A percentile compares a stretch with the other conserved stretches of the same genome.
Conservation (phyloP, 495 filamentous ascomycete genomes). For the Tuber borchii region DNA sequence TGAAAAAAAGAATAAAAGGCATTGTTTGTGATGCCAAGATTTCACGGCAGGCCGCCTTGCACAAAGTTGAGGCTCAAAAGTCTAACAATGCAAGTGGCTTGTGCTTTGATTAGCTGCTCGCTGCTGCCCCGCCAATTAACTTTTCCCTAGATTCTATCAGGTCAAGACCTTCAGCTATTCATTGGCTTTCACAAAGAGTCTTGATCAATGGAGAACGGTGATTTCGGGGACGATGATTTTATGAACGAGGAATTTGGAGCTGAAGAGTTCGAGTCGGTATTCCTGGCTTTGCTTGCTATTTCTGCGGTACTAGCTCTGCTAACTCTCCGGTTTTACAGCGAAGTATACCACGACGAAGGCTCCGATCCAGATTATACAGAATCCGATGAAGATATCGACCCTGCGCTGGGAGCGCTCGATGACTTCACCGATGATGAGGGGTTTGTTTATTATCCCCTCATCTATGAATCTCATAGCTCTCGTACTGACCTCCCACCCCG, state of each 20-base stretch:
- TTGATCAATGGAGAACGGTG: neutral
- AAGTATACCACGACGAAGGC: slow-evolving; percentile 45
- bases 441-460: neutral
- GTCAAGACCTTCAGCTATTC: neutral
- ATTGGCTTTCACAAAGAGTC: neutral
- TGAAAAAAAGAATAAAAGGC: slow-evolving; percentile 11
- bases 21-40: slow-evolving; percentile 24
- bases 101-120: neutral
- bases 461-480: slow-evolving; percentile 3
- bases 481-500: neutral
- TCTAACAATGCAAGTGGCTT: neutral
- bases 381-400: slow-evolving; percentile 51
- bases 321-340: neutral
- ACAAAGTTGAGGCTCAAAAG: slow-evolving; percentile 25
- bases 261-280: neutral
- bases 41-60: slow-evolving; percentile 14
- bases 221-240: neutral
- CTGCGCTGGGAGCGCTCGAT: neutral
- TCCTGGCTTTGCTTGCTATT: neutral
- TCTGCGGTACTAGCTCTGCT: neutral
- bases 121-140: neutral
- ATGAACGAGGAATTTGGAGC: neutral
- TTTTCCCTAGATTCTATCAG: neutral
- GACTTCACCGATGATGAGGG: slow-evolving; percentile 3
- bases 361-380: slow-evolving; percentile 51